phyloP scores from a whole-genome alignment of 176 grass and related monocot species.

The Microstegium vimineum region DNA sequence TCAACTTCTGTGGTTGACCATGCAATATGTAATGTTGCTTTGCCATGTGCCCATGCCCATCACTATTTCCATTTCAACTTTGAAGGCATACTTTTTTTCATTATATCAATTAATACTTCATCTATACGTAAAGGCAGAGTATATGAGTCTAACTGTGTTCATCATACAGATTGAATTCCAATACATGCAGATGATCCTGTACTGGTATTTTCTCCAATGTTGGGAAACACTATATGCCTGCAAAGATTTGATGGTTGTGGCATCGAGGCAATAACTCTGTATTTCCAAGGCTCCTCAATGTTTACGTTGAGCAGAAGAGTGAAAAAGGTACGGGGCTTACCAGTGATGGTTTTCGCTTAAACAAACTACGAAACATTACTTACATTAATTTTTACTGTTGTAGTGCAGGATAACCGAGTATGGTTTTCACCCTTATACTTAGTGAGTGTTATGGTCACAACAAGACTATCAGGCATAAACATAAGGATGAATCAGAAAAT shows the following conservation, averaged over 20 bases:
- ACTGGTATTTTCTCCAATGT: slow-evolving; percentile 2
- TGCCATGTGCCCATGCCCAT: not conserved
- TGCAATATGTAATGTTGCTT: not conserved
- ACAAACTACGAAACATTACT: not conserved
- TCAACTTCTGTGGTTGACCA: not conserved
- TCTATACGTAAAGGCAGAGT: not conserved
- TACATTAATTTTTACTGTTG: not conserved
- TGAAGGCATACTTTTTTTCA: not conserved
- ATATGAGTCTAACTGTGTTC: not conserved
- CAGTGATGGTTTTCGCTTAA: not conserved
- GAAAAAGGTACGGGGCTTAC: not conserved
- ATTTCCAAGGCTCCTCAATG: not conserved
- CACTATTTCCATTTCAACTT: not conserved
- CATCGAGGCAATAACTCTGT: not conserved
- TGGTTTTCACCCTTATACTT: not conserved
- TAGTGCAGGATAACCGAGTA: not conserved
- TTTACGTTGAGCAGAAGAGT: not conserved
- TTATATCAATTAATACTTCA: not conserved
- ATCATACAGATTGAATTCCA: not conserved
- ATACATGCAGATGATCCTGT: not conserved
- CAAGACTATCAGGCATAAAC: not conserved
- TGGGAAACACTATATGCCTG: not conserved
- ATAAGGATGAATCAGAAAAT: not conserved
- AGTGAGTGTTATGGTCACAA: not conserved
- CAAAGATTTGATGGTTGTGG: not conserved